Evolutionary conservation across 805 yeast species (phyloP).

Genomic region (Ogataea allantospora): DNA sequence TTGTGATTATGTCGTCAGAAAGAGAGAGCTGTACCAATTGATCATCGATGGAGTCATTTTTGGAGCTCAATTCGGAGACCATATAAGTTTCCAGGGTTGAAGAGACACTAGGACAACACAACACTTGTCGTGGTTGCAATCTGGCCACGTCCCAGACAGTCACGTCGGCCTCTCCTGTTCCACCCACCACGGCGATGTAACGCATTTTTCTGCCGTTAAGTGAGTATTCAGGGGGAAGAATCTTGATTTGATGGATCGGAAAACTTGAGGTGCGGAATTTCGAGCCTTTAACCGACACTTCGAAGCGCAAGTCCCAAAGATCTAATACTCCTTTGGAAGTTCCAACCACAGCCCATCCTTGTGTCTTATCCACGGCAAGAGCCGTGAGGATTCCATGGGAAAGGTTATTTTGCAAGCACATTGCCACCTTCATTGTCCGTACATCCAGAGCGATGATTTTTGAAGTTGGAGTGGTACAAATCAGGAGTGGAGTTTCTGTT

Average conservation of each 20-base stretch:
- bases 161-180: constrained; percentile 56
- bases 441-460: constrained; percentile 56
- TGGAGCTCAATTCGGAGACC: constrained; percentile 24
- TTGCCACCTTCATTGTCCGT: constrained; percentile 46
- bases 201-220: constrained; percentile 37
- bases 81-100: constrained; percentile 28
- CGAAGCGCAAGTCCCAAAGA: constrained; percentile 80
- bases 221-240: constrained; percentile 41
- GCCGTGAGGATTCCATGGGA: constrained; percentile 65
- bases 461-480: constrained; percentile 53
- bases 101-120: constrained; percentile 25
- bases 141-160: constrained; percentile 75
- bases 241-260: constrained; percentile 48
- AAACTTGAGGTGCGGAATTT: constrained; percentile 41
- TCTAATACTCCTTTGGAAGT: constrained; percentile 71
- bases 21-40: constrained; percentile 19
- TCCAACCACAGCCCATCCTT: constrained; percentile 69
- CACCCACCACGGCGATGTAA: constrained; percentile 63
- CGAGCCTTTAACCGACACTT: constrained; percentile 59
- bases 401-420: constrained; percentile 50
- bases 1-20: constrained; percentile 10
- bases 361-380: constrained; percentile 52
- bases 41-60: constrained; percentile 23
- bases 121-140: constrained; percentile 46
- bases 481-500: constrained; percentile 42